Base-by-base conservation (phyloP, 108 stramenopile genomes). In the Bacterosira constricta region DNA sequence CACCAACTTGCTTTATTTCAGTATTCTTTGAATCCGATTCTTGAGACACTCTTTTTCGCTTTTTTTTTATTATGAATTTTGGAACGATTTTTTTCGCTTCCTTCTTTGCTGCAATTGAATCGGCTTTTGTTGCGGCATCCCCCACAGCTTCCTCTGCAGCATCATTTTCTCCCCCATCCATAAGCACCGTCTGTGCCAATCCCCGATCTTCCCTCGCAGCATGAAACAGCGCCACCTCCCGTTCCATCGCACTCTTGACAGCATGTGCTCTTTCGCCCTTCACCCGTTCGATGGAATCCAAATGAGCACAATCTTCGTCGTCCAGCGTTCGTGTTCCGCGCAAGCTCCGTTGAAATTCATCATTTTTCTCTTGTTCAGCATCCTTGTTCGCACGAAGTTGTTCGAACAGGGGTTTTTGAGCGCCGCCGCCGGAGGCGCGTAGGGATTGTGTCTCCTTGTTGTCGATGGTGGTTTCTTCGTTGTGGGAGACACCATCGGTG, bases 221-320 rank as follows among this genome's bases (percentile, higher is more conserved):
- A 26, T 82, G 87, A 67, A 94, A 94, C 11, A 77, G 39, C 13
- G 85, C 83, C 36, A 94, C 68, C 68, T 90, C 90, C 27, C 81
- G 59, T 55, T 88, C 70, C 7, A 88, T 88, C 32, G 61, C 72
- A 46, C 77, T 70, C 45, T 79, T 75, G 39, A 77, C 77, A 9
- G 49, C 41, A 25, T 66, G 42, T 59, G 89, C 89, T 23, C 68
- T 59, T 60, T 88, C 73, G n/a, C 37, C 37, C 52, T 71, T 66
- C 45, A 82, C 80, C 50, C 75, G 73, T 51, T 85, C 73, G 9
- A 94, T 34, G 0, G 88, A 76, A 68, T 91, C 86, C 51, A 94
- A 71, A 67, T 94, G 88, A 9, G 93, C 93, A 21, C 73, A 73
- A 73, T 94, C 93, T 46, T 94, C 93, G 23, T 91, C 93, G 50